A percentile compares a stretch with the other conserved stretches of the same genome.
Evolutionary conservation across 1,139 yeast genomes (phyloP).

Genomic region (Hyphopichia pseudoburtonii): DNA sequence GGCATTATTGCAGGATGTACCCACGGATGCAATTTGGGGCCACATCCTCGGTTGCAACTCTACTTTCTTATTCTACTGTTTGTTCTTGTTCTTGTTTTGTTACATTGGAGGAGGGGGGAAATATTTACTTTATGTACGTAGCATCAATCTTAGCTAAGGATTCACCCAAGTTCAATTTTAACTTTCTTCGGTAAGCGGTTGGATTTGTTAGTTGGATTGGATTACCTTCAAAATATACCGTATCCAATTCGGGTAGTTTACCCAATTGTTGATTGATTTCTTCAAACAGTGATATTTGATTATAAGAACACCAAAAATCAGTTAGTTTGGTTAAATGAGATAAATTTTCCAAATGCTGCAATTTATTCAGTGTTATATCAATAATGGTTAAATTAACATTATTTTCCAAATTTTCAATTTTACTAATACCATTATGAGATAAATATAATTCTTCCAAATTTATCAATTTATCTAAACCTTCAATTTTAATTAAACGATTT

Average conservation of each 20-base stretch:
- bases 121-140: slow-evolving; percentile 55
- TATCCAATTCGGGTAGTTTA: slow-evolving; percentile 64
- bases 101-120: too few species aligned
- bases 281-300: slow-evolving; percentile 64
- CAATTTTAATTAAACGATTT: slow-evolving; percentile 74
- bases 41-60: too few species aligned
- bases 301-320: slow-evolving; percentile 92
- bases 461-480: slow-evolving; percentile 71
- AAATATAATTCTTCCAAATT: slow-evolving; percentile 84
- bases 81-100: too few species aligned
- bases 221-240: slow-evolving; percentile 94
- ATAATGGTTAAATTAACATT: slow-evolving; percentile 67
- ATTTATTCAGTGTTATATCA: slow-evolving; percentile 77
- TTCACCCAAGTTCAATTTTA: slow-evolving; percentile 70
- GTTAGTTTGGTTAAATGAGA: slow-evolving; percentile 68
- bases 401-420: slow-evolving; percentile 76
- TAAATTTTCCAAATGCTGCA: slow-evolving; percentile 62
- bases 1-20: too few species aligned
- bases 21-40: too few species aligned
- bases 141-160: slow-evolving; percentile 90
- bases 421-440: slow-evolving; percentile 78
- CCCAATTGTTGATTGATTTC: slow-evolving; percentile 69
- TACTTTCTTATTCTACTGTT: too few species aligned
- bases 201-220: slow-evolving; percentile 75
- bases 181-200: slow-evolving; percentile 82